These are phyloP conservation scores for Pochonia chlamydosporia DNA, from an alignment of 2,329 filamentous ascomycete species.

Conservation along the genomic window DNA sequence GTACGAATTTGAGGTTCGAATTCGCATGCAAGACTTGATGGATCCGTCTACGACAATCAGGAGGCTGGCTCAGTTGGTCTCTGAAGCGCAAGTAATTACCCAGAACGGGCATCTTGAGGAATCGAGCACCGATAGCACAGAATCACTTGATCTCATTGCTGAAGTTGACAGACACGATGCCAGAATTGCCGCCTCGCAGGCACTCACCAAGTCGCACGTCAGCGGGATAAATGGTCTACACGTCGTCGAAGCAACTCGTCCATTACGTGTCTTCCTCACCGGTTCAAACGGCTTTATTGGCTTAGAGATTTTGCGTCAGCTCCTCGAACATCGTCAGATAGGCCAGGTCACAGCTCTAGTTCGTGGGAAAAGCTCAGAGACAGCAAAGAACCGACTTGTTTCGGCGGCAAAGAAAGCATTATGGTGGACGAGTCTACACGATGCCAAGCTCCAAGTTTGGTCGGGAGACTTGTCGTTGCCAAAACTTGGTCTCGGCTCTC, in stretches of 20 bases:
- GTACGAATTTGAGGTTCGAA: slow-evolving; percentile 1
- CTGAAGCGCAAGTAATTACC: neutral
- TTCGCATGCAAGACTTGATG: slow-evolving; percentile 4
- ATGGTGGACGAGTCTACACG: slow-evolving; percentile 9
- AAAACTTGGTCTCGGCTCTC: neutral
- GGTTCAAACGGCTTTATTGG: slow-evolving; percentile 10
- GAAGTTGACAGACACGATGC: slow-evolving; percentile 4
- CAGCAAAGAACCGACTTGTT: slow-evolving; percentile 6
- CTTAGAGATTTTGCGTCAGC: slow-evolving; percentile 9
- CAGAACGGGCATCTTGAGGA: no score
- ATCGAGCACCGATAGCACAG: neutral
- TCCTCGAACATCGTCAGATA: slow-evolving; percentile 5
- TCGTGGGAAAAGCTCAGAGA: neutral
- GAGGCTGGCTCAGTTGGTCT: slow-evolving; percentile 1
- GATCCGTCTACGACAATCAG: slow-evolving; percentile 2
- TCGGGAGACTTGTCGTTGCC: slow-evolving; percentile 1
- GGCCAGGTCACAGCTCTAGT: slow-evolving; percentile 6
- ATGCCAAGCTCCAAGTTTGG: slow-evolving; percentile 10
- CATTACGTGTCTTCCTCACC: slow-evolving; percentile 7
- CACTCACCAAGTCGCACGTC: no score
- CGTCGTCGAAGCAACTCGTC: no score
- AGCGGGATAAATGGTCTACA: no score
- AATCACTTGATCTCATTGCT: slow-evolving; percentile 2
- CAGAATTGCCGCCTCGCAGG: no score
- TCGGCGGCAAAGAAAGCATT: slow-evolving; percentile 6